A percentile compares a stretch with the other conserved stretches of the same genome.
phyloP scores from a whole-genome alignment of 140 eudicot species.

The Bidens hawaiensis region DNA sequence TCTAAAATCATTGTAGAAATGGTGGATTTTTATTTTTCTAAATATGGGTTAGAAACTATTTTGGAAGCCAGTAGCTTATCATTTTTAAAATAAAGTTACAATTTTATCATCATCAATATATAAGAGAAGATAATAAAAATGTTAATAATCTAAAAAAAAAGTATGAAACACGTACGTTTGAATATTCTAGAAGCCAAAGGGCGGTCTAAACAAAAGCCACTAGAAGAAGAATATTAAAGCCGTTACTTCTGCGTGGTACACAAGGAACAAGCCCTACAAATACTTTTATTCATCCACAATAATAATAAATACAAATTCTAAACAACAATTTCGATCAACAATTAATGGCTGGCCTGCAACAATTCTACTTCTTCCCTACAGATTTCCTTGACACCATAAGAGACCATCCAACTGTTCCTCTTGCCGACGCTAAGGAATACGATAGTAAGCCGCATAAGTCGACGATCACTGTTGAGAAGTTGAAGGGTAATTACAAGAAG shows the following conservation, averaged over 20 bases:
- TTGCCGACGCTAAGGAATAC: neutral
- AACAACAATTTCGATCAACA: neutral
- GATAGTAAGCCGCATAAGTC: neutral
- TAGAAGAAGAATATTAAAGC: neutral
- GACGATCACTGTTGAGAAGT: neutral
- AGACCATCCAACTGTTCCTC: slow-evolving; percentile 19
- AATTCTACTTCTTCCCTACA: slow-evolving; percentile 36
- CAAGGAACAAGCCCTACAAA: slow-evolving; percentile 16
- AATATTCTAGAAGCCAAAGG: neutral
- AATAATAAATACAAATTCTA: neutral
- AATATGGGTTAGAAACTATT: too few species aligned
- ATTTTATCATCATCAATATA: too few species aligned
- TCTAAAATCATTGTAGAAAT: too few species aligned
- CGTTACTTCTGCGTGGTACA: slow-evolving; percentile 20
- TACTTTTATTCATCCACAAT: neutral
- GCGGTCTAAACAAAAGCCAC: neutral
- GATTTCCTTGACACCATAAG: slow-evolving; percentile 33
- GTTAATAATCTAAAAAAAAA: too few species aligned
- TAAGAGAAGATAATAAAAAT: too few species aligned
- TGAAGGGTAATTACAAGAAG: slow-evolving; percentile 12
- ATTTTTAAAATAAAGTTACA: too few species aligned
- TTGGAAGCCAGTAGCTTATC: too few species aligned
- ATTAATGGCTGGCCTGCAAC: slow-evolving; percentile 36
- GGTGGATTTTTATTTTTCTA: too few species aligned
- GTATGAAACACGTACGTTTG: too few species aligned